A percentile compares a stretch with the other conserved stretches of the same genome.
Evolutionary conservation across 1,284 basidiomycete genomes (phyloP).

Genomic region (Gymnopus androsaceus): DNA sequence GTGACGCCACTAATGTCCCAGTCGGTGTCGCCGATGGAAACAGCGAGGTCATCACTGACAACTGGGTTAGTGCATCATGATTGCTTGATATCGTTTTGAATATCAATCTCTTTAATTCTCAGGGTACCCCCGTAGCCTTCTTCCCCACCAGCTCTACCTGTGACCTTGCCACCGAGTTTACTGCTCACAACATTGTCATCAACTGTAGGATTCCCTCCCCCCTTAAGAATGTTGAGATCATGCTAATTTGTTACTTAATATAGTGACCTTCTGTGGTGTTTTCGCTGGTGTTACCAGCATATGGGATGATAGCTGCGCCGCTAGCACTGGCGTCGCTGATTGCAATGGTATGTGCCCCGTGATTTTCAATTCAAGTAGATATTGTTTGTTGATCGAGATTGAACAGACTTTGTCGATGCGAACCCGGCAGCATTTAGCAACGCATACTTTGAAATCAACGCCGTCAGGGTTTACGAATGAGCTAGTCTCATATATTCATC

Average conservation of each 20-base stretch:
- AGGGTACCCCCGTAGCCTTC: slow-evolving; percentile 37
- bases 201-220: slow-evolving; percentile 22
- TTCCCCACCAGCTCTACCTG: slow-evolving; percentile 36
- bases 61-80: slow-evolving; percentile 39
- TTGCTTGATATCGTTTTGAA: too few relatives aligned
- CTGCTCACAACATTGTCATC: slow-evolving; percentile 39
- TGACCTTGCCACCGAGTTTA: slow-evolving; percentile 31
- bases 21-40: slow-evolving; percentile 41
- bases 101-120: background rate
- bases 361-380: slow-evolving; percentile 29
- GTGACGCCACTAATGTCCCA: slow-evolving; percentile 37
- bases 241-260: too few relatives aligned
- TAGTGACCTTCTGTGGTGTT: slow-evolving; percentile 33
- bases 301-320: slow-evolving; percentile 33
- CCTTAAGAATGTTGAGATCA: too few relatives aligned
- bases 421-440: slow-evolving; percentile 48
- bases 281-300: background rate
- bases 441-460: slow-evolving; percentile 56
- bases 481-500: background rate
- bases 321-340: slow-evolving; percentile 41
- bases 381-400: background rate
- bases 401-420: slow-evolving; percentile 39
- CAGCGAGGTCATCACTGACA: slow-evolving; percentile 38
- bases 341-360: slow-evolving; percentile 28
- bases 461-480: slow-evolving; percentile 44